Evolutionary conservation across 805 yeast genomes (phyloP).

Genomic region (Candida rishiriensis): DNA sequence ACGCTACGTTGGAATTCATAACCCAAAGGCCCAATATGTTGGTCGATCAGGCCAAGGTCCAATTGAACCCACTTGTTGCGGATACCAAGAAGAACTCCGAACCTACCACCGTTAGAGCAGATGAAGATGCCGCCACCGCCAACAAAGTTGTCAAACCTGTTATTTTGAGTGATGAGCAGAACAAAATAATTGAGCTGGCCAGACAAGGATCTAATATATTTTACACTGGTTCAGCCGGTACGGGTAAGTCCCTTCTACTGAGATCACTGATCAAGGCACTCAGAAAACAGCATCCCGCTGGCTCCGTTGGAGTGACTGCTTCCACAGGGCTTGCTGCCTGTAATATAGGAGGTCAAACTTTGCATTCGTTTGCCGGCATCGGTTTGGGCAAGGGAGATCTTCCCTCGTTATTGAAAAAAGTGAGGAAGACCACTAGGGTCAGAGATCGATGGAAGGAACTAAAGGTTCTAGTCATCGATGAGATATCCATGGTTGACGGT

Average conservation of each 20-base stretch:
- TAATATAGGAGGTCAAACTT: slow-evolving; percentile 73
- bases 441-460: slow-evolving; percentile 50
- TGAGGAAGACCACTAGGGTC: slow-evolving; percentile 48
- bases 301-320: slow-evolving; percentile 70
- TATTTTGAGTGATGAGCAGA: slow-evolving; percentile 56
- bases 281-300: slow-evolving; percentile 38
- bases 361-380: slow-evolving; percentile 74
- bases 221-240: slow-evolving; percentile 87
- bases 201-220: slow-evolving; percentile 65
- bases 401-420: slow-evolving; percentile 42
- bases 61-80: slow-evolving; percentile 1
- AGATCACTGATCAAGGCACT: slow-evolving; percentile 55
- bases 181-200: slow-evolving; percentile 57
- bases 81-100: neutral
- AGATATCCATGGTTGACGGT: slow-evolving; percentile 78
- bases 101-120: neutral
- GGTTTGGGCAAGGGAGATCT: slow-evolving; percentile 63
- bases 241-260: slow-evolving; percentile 91
- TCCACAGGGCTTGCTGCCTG: slow-evolving; percentile 84
- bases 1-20: no score
- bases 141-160: slow-evolving; percentile 19
- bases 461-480: slow-evolving; percentile 68
- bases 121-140: neutral
- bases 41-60: neutral
- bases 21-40: no score